Evolutionary conservation across 176 grass and related monocot species (phyloP).

Genomic region (Ananas comosus): DNA sequence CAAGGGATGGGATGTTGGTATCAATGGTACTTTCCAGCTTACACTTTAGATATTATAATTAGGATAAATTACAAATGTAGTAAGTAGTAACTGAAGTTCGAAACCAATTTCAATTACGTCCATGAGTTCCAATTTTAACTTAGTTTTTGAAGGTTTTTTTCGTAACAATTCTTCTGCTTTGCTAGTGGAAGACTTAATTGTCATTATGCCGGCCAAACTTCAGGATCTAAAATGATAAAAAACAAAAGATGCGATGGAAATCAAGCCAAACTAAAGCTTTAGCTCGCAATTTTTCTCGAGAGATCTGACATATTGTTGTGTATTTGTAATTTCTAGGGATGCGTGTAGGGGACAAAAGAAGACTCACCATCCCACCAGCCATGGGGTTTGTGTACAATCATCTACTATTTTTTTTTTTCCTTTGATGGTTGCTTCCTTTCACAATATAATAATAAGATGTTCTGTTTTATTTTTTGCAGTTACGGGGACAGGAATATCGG

Average conservation of each 20-base stretch:
- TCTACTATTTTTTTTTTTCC: background rate
- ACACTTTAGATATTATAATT: background rate
- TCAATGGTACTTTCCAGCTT: slow-evolving; percentile 42
- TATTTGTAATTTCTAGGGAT: slow-evolving; percentile 45
- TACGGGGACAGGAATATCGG: slow-evolving; percentile 41
- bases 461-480: slow-evolving; percentile 22
- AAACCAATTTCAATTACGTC: no score
- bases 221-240: no score
- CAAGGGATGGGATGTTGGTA: slow-evolving; percentile 84
- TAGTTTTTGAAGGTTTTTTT: no score
- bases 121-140: no score
- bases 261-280: background rate
- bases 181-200: no score
- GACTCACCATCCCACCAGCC: slow-evolving; percentile 59
- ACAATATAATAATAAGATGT: background rate
- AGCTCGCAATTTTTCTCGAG: background rate
- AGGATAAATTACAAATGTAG: background rate
- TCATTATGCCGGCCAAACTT: no score
- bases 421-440: background rate
- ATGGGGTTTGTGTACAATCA: slow-evolving; percentile 44
- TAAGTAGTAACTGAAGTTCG: no score
- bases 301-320: background rate
- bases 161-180: no score
- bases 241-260: background rate
- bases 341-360: slow-evolving; percentile 91